These are phyloP conservation scores for Spergularia marina DNA, from an alignment of 148 eudicot genomes.

Conservation along the genomic window DNA sequence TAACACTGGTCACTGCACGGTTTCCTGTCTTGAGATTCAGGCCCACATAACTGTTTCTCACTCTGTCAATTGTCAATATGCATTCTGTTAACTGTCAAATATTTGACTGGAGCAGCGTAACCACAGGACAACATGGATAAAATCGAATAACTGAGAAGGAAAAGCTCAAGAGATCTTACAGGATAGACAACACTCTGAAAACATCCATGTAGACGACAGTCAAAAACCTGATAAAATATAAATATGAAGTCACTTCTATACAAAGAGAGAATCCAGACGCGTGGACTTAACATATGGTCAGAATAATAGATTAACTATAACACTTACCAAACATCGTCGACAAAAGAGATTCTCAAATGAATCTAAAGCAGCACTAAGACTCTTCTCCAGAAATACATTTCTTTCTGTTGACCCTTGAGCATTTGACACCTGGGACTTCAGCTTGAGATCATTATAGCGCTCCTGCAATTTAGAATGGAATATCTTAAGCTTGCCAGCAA, in stretches of 20 bases:
- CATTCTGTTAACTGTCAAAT: constrained; percentile 10
- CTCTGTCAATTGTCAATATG: constrained; percentile 39
- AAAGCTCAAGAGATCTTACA: constrained; percentile 44
- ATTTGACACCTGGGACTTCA: constrained; percentile 30
- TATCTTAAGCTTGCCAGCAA: constrained; percentile 7
- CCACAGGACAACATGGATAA: neutral
- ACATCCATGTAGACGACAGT: constrained; percentile 91
- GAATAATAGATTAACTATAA: neutral
- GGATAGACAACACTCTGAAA: constrained; percentile 60
- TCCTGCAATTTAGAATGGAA: constrained; percentile 48
- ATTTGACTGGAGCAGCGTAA: constrained; percentile 11
- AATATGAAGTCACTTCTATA: neutral
- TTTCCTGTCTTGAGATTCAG: constrained; percentile 56
- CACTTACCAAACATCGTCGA: constrained; percentile 88
- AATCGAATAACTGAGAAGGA: neutral
- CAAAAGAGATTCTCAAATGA: constrained; percentile 90
- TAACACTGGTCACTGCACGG: constrained; percentile 89
- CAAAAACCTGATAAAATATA: constrained; percentile 60
- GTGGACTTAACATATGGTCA: neutral
- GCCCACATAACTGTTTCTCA: constrained; percentile 51
- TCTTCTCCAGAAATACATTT: constrained; percentile 49
- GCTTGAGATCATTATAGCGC: constrained; percentile 57
- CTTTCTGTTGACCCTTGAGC: constrained; percentile 29
- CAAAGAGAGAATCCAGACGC: neutral
- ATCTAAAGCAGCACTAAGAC: constrained; percentile 71